phyloP scores from a whole-genome alignment of 805 yeast genomes.

The Sugiyamaella qingdaonensis region DNA sequence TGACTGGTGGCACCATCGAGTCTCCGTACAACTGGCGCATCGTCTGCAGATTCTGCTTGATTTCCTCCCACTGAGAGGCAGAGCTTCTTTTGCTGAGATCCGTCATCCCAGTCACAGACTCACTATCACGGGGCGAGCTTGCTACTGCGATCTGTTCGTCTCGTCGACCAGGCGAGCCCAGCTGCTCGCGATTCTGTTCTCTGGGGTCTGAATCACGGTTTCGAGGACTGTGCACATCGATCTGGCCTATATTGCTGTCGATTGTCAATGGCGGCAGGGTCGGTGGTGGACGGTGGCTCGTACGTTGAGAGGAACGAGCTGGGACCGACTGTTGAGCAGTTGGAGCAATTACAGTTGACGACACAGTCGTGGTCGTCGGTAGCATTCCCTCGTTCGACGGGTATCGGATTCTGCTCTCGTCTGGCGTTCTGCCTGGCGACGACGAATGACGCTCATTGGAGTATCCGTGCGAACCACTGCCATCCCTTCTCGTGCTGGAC shows the following conservation, averaged over 20 bases:
- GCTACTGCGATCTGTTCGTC: not conserved
- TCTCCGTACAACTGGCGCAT: slow-evolving; percentile 13
- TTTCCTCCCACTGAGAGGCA: slow-evolving; percentile 20
- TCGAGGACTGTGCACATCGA: not conserved
- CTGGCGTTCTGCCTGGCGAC: not conserved
- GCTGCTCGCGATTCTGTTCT: not conserved
- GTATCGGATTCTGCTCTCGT: not conserved
- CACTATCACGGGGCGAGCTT: not conserved
- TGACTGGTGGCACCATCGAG: not conserved
- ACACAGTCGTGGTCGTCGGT: not conserved
- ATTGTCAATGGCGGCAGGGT: not conserved
- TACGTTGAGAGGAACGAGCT: not conserved
- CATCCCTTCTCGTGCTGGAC: too few relatives aligned
- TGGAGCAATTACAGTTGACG: not conserved
- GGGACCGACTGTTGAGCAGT: not conserved
- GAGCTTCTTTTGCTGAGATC: not conserved
- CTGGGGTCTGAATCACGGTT: not conserved
- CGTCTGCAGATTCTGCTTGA: slow-evolving; percentile 17
- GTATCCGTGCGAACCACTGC: not conserved
- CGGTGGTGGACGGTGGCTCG: not conserved
- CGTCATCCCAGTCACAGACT: not conserved
- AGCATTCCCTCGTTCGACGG: not conserved
- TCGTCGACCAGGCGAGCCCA: not conserved
- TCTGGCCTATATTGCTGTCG: not conserved
- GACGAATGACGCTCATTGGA: not conserved